Evolutionary conservation across 176 grass and related monocot genomes (phyloP), one percentile per base, ranked within the genome.

Genomic region (Oryza rufipogon): DNA sequence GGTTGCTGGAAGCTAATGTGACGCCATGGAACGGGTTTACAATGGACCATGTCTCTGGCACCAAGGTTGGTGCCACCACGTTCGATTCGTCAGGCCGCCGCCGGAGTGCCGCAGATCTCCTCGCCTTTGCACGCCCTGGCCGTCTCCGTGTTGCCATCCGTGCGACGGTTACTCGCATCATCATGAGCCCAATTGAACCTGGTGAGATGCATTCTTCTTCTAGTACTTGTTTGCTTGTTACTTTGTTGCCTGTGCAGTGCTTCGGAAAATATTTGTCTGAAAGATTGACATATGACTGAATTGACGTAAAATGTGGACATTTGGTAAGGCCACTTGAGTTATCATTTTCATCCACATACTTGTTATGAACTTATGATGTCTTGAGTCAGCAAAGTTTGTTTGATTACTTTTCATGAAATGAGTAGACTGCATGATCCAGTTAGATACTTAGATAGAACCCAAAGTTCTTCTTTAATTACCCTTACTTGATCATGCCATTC

Each of bases 21-120:
- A 92, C 90, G 38, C 95, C 95, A 1, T 94, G 89, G 79, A 97
- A 97, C 26, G 88, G 92, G 1, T 97, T 97, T 74, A 91, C 95
- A 1, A 75, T 92, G 33, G 66, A 97, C 47, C 95, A 97, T 70
- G 63, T 94, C 26, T 22, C 88, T 0, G 92, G 92, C 48, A 97
- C 92, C 9, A 97, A 94, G 84, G 74, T 94, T 17, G 90, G 95
- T 12, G 90, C 90, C 66, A 87, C 92, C n/a, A 97, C 90, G 30
- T 97, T 97, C 3, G 92, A 97, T 58, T 73, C 90, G 0, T 86
- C 84, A 0, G 95, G 95, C 1, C 78, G 81, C 2, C 88, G 95
- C 17, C 90, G 91, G 87, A 97, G 86, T 13, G 95, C 95, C 6
- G 92, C 90, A 1, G 95, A 97, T 77, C 89, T 97, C 78, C 85